Conservation (phyloP, 2,329 filamentous ascomycete genomes). For the Penicillium carneum region DNA sequence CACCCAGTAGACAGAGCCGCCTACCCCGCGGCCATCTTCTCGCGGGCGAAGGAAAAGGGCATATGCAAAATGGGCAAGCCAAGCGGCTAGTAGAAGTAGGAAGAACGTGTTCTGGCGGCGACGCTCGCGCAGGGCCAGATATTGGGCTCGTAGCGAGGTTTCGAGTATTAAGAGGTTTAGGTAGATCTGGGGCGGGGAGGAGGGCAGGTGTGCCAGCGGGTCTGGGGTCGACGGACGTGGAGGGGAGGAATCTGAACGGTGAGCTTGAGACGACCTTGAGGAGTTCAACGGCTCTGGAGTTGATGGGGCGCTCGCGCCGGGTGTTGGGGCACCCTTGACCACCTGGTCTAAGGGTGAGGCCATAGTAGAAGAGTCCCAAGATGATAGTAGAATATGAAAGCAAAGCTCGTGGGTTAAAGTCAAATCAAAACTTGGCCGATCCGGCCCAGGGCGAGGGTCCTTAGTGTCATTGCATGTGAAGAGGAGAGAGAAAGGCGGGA, state of each 20-base stretch:
- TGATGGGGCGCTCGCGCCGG: conserved; percentile 44
- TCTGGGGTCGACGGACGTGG: conserved; percentile 62
- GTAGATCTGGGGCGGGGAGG: conserved; percentile 93
- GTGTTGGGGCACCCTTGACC: conserved; percentile 84
- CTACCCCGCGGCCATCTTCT: conserved; percentile 88
- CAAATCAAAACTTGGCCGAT: conserved; percentile 38
- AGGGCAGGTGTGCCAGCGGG: conserved; percentile 81
- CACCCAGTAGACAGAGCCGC: conserved; percentile 95
- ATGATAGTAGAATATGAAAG: neutral
- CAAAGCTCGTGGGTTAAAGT: conserved; percentile 9
- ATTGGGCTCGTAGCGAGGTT: conserved; percentile 89
- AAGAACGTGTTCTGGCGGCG: conserved; percentile 94
- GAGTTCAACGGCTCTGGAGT: conserved; percentile 38
- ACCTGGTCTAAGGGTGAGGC: conserved; percentile 79
- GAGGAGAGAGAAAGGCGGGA: conserved; percentile 22
- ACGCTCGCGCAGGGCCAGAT: conserved; percentile 85
- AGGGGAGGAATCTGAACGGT: conserved; percentile 52
- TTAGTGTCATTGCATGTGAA: conserved; percentile 33
- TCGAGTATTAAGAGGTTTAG: conserved; percentile 97
- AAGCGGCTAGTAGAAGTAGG: conserved; percentile 76
- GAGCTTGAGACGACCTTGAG: conserved; percentile 12
- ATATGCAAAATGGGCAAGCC: conserved; percentile 86
- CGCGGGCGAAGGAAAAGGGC: conserved; percentile 93
- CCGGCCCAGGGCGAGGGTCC: conserved; percentile 35
- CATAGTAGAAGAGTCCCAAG: conserved; percentile 54